Percentiles rank a stretch among this genome's conserved stretches.
phyloP scores from a whole-genome alignment of 2,329 filamentous ascomycete genomes.

The Ramichloridium luteum region DNA sequence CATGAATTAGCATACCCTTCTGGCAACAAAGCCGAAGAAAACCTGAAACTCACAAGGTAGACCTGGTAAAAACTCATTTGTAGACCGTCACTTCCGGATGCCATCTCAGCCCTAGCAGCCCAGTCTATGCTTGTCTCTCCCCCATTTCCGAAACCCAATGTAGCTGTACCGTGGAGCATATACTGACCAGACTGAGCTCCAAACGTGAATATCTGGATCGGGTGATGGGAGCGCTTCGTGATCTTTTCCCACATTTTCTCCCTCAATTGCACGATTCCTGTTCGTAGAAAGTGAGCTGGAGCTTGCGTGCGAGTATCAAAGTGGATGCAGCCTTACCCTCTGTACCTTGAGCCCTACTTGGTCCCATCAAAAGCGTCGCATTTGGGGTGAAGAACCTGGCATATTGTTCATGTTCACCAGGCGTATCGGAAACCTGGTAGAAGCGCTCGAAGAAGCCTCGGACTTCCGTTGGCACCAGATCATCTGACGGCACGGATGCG shows the following conservation, averaged over 20 bases:
- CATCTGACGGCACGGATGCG: conserved; percentile 17
- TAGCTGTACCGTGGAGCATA: conserved; percentile 43
- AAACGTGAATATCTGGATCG: conserved; percentile 40
- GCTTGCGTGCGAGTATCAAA: not conserved
- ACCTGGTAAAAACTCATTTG: conserved; percentile 45
- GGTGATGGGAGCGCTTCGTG: conserved; percentile 33
- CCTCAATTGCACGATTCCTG: conserved; percentile 41
- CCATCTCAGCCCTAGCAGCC: conserved; percentile 43
- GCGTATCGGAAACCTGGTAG: conserved; percentile 36
- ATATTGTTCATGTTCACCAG: conserved; percentile 38
- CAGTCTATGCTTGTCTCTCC: conserved; percentile 37
- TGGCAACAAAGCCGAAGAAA: conserved; percentile 2
- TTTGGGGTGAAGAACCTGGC: conserved; percentile 36
- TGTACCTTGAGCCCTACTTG: conserved; percentile 33
- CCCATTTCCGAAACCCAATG: conserved; percentile 42
- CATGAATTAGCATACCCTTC: not conserved
- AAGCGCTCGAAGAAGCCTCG: conserved; percentile 35
- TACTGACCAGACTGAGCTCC: conserved; percentile 35
- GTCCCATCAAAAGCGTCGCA: conserved; percentile 42
- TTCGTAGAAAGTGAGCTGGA: conserved; percentile 1
- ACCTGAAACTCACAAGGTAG: conserved; percentile 35
- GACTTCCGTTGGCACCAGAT: conserved; percentile 29
- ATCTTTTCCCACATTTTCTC: conserved; percentile 43
- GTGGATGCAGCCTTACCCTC: conserved; percentile 28
- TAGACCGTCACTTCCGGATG: conserved; percentile 40